These are phyloP conservation scores for Chrysoporthe puriensis DNA, from an alignment of 2,329 filamentous ascomycete genomes.

Conservation along the genomic window DNA sequence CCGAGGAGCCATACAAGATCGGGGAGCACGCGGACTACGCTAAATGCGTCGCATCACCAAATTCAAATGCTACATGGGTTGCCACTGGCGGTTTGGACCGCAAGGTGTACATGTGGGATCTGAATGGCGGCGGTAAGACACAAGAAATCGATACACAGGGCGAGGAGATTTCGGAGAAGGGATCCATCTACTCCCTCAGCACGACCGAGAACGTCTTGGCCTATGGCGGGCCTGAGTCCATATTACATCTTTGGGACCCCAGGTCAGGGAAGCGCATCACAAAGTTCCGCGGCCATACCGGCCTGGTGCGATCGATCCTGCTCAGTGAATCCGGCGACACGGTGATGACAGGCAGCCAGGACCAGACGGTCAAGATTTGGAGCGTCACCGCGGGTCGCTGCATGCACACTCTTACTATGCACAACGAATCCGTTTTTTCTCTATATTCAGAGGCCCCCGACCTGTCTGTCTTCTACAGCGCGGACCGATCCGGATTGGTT, in stretches of 20 bases:
- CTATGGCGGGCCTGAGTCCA: conserved; percentile 91
- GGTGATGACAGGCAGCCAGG: conserved; percentile 91
- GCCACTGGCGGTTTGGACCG: conserved; percentile 92
- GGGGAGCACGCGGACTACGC: conserved; percentile 96
- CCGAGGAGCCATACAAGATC: conserved; percentile 75
- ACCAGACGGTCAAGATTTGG: conserved; percentile 98
- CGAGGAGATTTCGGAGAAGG: conserved; percentile 85
- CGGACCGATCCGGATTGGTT: conserved; percentile 89
- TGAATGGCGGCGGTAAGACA: conserved; percentile 83
- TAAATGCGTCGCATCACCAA: conserved; percentile 85
- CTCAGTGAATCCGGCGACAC: conserved; percentile 88
- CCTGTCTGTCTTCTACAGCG: conserved; percentile 90
- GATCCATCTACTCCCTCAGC: conserved; percentile 89
- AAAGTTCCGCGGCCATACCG: conserved; percentile 95
- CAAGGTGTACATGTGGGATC: conserved; percentile 91
- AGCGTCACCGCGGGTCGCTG: conserved; percentile 92
- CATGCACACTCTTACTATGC: conserved; percentile 98
- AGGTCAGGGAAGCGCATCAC: conserved; percentile 87
- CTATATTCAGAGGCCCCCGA: conserved; percentile 86
- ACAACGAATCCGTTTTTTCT: conserved; percentile 97
- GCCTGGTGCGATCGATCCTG: conserved; percentile 89
- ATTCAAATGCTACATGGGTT: conserved; percentile 72
- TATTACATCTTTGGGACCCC: conserved; percentile 89
- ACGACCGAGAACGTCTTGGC: conserved; percentile 81
- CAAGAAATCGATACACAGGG: conserved; percentile 84